phyloP scores from a whole-genome alignment of 2,329 filamentous ascomycete species.

The Diaporthe vexans region DNA sequence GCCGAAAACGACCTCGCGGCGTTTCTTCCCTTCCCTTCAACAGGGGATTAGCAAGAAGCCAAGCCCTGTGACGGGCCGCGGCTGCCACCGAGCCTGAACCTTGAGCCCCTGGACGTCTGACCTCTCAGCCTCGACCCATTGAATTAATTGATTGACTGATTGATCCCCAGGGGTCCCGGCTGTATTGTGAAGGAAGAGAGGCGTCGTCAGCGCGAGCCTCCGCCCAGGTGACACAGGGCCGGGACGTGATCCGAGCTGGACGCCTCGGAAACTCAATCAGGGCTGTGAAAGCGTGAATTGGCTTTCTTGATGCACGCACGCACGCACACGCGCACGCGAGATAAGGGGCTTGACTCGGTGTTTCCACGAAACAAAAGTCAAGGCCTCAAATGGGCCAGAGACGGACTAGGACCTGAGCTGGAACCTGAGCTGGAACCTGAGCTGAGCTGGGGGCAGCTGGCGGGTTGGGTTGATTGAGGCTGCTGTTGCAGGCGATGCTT shows the following conservation, averaged over 20 bases:
- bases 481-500: slow-evolving; percentile 20
- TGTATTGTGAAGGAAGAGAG: background rate
- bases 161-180: background rate
- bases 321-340: slow-evolving; percentile 18
- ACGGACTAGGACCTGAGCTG: background rate
- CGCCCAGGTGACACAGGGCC: background rate
- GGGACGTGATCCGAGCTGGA: slow-evolving; percentile 25
- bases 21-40: background rate
- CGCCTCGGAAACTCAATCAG: slow-evolving; percentile 13
- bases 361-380: slow-evolving; percentile 4
- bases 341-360: slow-evolving; percentile 28
- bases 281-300: slow-evolving; percentile 23
- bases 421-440: background rate
- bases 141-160: background rate
- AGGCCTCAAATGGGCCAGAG: background rate
- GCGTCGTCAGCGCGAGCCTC: slow-evolving; percentile 28
- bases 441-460: background rate
- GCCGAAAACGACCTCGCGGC: background rate
- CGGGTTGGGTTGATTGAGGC: slow-evolving; percentile 15
- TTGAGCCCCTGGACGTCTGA: slow-evolving; percentile 20
- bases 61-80: slow-evolving; percentile 13
- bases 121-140: slow-evolving; percentile 1
- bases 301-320: background rate
- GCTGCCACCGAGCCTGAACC: slow-evolving; percentile 15
- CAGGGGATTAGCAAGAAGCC: background rate